These are phyloP conservation scores for Closterium sp. DNA, from an alignment of 139 green algal genomes.

Conservation along the genomic window DNA sequence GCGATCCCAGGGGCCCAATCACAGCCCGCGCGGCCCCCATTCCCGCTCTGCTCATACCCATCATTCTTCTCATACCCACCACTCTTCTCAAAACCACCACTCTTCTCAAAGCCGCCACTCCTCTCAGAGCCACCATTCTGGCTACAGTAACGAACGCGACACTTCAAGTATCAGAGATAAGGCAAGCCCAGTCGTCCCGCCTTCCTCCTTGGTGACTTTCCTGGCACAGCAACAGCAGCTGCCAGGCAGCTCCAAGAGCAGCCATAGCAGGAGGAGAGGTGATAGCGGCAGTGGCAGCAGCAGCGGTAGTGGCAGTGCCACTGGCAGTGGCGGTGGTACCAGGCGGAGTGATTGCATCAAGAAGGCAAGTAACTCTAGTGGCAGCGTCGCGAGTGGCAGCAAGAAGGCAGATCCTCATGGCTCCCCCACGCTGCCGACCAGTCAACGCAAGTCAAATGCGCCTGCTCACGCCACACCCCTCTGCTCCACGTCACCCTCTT, in stretches of 20 bases:
- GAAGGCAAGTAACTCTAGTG: no score
- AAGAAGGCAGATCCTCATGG: not conserved
- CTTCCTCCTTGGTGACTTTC: not conserved
- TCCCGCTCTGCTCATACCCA: no score
- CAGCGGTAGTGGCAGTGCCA: not conserved
- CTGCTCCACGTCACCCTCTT: not conserved
- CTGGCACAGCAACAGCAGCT: not conserved
- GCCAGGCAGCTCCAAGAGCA: not conserved
- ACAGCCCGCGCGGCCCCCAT: no score
- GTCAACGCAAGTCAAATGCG: not conserved
- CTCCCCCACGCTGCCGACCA: not conserved
- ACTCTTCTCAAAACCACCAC: no score
- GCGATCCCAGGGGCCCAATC: no score
- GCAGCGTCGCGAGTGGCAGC: not conserved
- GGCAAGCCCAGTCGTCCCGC: not conserved
- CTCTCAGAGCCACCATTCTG: no score
- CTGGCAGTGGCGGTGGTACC: not conserved
- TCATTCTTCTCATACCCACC: no score
- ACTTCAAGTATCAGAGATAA: not conserved
- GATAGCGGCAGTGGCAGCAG: not conserved
- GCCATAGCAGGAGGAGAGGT: not conserved
- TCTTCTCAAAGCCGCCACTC: no score
- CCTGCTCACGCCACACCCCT: not conserved
- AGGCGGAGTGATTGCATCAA: not conserved
- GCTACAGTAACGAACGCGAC: no score